Evolutionary conservation across 805 yeast species (phyloP), one percentile per base, ranked within the genome.

Genomic region (Candida krabiensis): DNA sequence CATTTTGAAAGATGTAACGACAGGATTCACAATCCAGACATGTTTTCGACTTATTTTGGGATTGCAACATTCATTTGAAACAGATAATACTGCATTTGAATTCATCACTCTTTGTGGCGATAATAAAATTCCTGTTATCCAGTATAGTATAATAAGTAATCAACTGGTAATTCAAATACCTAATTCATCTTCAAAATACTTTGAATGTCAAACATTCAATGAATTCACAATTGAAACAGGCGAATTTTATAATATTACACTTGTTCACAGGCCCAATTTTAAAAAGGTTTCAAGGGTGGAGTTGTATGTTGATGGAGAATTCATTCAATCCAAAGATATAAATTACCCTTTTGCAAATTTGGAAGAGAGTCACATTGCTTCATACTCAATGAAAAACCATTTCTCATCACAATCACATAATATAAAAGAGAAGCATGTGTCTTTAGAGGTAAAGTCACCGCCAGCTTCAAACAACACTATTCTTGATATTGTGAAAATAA

Each of bases 261-360:
- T 65, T 4, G 46, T 54, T 5, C 67, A 60, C 34, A 46, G 28
- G 24, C 30, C 46, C 16, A 52, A 52, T 15, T 35, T 39, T 9
- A 40, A 29, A 16, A 47, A 47, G 30, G 59, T 49, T 56, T 61
- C 40, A 48, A 61, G 66, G 41, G 56, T 75, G 19, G 73, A 69
- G 42, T 52, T 77, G 5, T 75, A 53, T 49, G 55, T 78, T 11
- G 70, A 78, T 46, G 80, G 81, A 0, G 73, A 74, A 26, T 70
- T 69, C 38, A 60, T 63, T 3, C 63, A 66, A 42, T 44, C 64
- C 0, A 35, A 55, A 8, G 33, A 38, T 4, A 37, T 56, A 0
- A 35, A 41, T 2, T 35, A 35, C 22, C 44, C 46, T n/a, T 49
- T 47, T 23, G 13, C 22, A 1, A 28, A 37, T 22, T 17, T 29